These are phyloP conservation scores for Fusarium domesticum DNA, from an alignment of 2,329 filamentous ascomycete species.

Conservation along the genomic window DNA sequence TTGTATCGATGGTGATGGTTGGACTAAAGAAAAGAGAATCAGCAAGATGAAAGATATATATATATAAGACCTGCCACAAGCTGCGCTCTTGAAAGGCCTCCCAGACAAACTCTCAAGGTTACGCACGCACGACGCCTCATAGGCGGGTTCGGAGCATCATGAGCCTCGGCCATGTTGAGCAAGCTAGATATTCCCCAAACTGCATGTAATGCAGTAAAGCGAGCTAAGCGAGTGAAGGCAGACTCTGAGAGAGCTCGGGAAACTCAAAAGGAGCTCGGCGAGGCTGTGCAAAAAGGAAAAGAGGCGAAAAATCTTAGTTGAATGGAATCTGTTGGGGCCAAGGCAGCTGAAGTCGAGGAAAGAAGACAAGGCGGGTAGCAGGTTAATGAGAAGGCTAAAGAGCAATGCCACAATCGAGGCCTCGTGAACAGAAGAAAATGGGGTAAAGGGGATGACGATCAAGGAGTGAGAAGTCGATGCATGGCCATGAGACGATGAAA, in stretches of 20 bases:
- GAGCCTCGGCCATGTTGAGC: slow-evolving; percentile 23
- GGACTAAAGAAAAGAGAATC: slow-evolving; percentile 40
- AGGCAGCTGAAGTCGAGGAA: slow-evolving; percentile 18
- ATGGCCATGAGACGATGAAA: not conserved
- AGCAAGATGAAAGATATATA: slow-evolving; percentile 14
- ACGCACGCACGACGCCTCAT: slow-evolving; percentile 29
- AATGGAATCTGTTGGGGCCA: slow-evolving; percentile 15
- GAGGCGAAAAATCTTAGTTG: not conserved
- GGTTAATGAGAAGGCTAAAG: slow-evolving; percentile 5
- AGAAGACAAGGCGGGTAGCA: slow-evolving; percentile 8
- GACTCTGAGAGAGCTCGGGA: slow-evolving; percentile 2
- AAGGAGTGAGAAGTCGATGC: not conserved
- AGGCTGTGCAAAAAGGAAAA: slow-evolving; percentile 26
- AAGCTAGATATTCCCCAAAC: not conserved
- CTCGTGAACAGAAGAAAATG: not conserved
- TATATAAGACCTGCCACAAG: slow-evolving; percentile 11
- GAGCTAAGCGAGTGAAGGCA: slow-evolving; percentile 10
- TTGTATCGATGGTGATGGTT: slow-evolving; percentile 55
- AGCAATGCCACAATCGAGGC: slow-evolving; percentile 6
- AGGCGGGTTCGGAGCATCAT: slow-evolving; percentile 21
- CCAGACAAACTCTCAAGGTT: not conserved
- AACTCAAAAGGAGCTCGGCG: slow-evolving; percentile 5
- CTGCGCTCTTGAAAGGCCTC: not conserved
- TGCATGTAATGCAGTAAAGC: slow-evolving; percentile 3
- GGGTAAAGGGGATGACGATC: not conserved